Conservation (phyloP, 2,329 filamentous ascomycete species). For the Pseudocercospora ulei region DNA sequence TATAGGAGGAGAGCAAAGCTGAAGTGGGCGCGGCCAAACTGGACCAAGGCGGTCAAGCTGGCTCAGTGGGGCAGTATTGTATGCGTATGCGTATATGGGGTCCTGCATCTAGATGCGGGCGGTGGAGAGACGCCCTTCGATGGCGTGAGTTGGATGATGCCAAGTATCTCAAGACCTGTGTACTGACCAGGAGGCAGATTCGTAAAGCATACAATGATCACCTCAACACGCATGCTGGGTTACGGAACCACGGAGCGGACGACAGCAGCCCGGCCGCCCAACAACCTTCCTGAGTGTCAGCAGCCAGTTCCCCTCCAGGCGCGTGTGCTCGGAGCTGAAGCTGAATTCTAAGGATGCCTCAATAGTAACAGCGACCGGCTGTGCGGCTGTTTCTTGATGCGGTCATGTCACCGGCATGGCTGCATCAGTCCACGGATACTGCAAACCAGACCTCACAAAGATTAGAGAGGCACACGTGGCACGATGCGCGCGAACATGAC, state of each 20-base stretch:
- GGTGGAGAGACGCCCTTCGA: slow-evolving; percentile 44
- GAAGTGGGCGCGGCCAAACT: slow-evolving; percentile 52
- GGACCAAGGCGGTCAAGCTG: slow-evolving; percentile 56
- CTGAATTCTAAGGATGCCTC: too few relatives aligned
- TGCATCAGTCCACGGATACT: too few relatives aligned
- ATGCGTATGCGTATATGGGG: slow-evolving; percentile 48
- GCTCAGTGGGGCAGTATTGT: slow-evolving; percentile 53
- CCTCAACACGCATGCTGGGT: neutral
- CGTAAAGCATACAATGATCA: slow-evolving; percentile 13
- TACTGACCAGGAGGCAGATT: slow-evolving; percentile 8
- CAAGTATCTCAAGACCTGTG: slow-evolving; percentile 48
- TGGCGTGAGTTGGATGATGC: slow-evolving; percentile 54
- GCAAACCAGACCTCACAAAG: too few relatives aligned
- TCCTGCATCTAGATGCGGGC: slow-evolving; percentile 51
- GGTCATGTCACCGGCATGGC: too few relatives aligned
- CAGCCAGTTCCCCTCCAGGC: too few relatives aligned
- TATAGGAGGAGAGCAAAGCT: slow-evolving; percentile 61
- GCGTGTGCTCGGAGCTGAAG: too few relatives aligned
- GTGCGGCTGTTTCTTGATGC: too few relatives aligned
- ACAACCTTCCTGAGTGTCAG: slow-evolving; percentile 12
- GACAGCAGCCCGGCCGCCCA: slow-evolving; percentile 11
- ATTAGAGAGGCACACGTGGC: too few relatives aligned
- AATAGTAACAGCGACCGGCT: too few relatives aligned
- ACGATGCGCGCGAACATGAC: too few relatives aligned
- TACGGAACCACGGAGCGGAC: slow-evolving; percentile 1